Conservation (phyloP, 1,284 basidiomycete species). For the Earliella scabrosa region DNA sequence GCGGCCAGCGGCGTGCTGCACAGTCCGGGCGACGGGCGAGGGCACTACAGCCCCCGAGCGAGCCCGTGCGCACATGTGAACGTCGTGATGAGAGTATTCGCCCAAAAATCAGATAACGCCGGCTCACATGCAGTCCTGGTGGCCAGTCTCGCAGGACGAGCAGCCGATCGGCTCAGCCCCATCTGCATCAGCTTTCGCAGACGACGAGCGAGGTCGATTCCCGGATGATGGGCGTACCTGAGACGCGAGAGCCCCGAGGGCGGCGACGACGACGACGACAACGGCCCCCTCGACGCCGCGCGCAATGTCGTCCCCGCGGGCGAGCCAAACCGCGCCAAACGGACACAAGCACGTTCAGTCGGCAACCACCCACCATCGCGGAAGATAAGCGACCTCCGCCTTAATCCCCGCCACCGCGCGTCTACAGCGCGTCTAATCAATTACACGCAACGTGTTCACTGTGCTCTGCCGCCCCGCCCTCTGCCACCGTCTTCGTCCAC, state of each 20-base stretch:
- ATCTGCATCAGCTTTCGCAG: slow-evolving; percentile 10
- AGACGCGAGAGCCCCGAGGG: too few species aligned
- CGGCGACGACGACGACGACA: neutral
- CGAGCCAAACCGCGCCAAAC: too few species aligned
- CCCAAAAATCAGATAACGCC: slow-evolving; percentile 28
- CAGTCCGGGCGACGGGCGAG: neutral
- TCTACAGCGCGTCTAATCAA: slow-evolving; percentile 21
- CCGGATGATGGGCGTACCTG: slow-evolving; percentile 18
- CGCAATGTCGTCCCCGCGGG: too few species aligned
- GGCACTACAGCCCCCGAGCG: slow-evolving; percentile 15
- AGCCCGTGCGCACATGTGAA: slow-evolving; percentile 16
- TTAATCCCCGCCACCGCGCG: slow-evolving; percentile 21
- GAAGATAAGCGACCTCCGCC: slow-evolving; percentile 25
- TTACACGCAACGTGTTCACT: slow-evolving; percentile 20
- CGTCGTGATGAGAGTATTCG: slow-evolving; percentile 20
- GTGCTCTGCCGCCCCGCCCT: too few species aligned
- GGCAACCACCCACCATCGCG: slow-evolving; percentile 9
- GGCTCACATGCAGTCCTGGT: slow-evolving; percentile 25
- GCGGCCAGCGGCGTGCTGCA: too few species aligned
- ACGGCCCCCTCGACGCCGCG: neutral
- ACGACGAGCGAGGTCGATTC: slow-evolving; percentile 3
- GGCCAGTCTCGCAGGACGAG: slow-evolving; percentile 13
- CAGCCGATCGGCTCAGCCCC: slow-evolving; percentile 17
- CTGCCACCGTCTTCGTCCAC: neutral
- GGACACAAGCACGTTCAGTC: slow-evolving; percentile 8